phyloP scores from a whole-genome alignment of 2,329 filamentous ascomycete species.

The Microdochium trichocladiopsis region DNA sequence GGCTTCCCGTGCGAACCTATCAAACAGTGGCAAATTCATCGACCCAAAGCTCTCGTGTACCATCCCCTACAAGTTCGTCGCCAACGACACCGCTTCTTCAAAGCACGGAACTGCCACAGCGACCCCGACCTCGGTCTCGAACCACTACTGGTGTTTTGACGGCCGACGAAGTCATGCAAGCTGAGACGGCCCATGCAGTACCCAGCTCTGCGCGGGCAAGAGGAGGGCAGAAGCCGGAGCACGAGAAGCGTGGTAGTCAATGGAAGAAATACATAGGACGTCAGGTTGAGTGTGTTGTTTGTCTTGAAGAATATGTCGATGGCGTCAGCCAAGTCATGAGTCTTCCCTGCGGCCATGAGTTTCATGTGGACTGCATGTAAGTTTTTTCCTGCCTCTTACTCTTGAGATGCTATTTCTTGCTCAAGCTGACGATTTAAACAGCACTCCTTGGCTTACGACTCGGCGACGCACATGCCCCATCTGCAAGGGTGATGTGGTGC shows the following conservation, averaged over 20 bases:
- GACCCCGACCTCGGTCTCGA: conserved; percentile 55
- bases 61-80: conserved; percentile 59
- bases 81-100: conserved; percentile 77
- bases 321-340: conserved; percentile 95
- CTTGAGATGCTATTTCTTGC: conserved; percentile 6
- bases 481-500: conserved; percentile 94
- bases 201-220: conserved; percentile 17
- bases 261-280: conserved; percentile 62
- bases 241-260: conserved; percentile 46
- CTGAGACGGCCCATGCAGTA: conserved; percentile 32
- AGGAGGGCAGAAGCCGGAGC: conserved; percentile 24
- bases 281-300: conserved; percentile 88
- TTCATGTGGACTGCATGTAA: conserved; percentile 98
- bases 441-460: conserved; percentile 94
- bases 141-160: conserved; percentile 56
- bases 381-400: conserved; percentile 29
- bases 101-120: conserved; percentile 33
- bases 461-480: conserved; percentile 95
- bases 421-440: conserved; percentile 29
- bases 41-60: conserved; percentile 47
- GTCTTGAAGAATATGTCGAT: conserved; percentile 91
- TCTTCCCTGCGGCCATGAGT: conserved; percentile 93
- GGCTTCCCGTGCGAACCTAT: conserved; percentile 90
- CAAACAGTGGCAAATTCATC: conserved; percentile 69
- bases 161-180: conserved; percentile 35